Conservation (phyloP, 1,284 basidiomycete genomes). For the Cerrena zonata region DNA sequence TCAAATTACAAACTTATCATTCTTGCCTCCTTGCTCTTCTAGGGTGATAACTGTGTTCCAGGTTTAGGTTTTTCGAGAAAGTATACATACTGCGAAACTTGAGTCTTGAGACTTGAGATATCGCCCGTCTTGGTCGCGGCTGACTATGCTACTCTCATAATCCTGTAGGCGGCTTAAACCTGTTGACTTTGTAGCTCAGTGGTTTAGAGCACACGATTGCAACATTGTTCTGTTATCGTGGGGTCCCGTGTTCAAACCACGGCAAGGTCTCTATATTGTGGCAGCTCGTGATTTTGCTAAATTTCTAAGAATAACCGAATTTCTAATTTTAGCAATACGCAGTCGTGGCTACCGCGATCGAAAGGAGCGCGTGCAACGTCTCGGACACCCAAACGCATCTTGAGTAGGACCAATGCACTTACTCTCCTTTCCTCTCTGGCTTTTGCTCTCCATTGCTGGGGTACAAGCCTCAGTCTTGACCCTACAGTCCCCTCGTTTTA, state of each 20-base stretch:
- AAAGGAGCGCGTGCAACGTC: not conserved
- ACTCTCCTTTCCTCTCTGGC: not conserved
- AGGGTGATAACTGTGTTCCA: no score
- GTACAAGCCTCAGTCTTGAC: slow-evolving; percentile 47
- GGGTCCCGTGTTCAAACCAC: slow-evolving; percentile 28
- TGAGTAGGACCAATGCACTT: not conserved
- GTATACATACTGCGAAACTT: no score
- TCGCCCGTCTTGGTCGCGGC: no score
- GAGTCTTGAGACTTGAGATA: no score
- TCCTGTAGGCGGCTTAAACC: not conserved
- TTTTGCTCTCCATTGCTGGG: slow-evolving; percentile 33
- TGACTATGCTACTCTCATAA: not conserved
- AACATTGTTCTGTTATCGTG: slow-evolving; percentile 20
- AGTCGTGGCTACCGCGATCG: not conserved
- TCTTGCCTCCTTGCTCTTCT: no score
- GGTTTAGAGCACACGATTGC: slow-evolving; percentile 31
- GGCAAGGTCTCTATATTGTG: slow-evolving; percentile 22
- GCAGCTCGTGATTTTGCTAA: not conserved
- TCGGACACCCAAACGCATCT: not conserved
- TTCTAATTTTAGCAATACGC: not conserved
- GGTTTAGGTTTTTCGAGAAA: no score
- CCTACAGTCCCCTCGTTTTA: slow-evolving; percentile 50
- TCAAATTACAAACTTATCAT: no score
- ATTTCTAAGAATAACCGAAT: not conserved
- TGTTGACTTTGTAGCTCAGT: slow-evolving; percentile 28